A percentile compares a stretch with the other conserved stretches of the same genome.
These are phyloP conservation scores for Wolfiporia cocos DNA, from an alignment of 1,284 basidiomycete species.

Conservation along the genomic window DNA sequence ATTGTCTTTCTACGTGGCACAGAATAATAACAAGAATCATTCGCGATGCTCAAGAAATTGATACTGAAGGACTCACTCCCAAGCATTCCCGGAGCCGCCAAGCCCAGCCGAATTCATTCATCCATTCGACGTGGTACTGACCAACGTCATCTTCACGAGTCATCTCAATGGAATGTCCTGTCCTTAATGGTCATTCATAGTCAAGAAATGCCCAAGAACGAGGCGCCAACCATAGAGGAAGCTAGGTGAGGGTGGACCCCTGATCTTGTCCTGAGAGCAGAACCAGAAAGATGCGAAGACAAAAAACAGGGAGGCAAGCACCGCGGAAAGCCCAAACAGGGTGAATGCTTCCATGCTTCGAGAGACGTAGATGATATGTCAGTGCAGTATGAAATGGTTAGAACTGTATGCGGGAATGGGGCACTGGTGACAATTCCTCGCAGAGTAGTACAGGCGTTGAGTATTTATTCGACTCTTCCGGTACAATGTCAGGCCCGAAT, in stretches of 20 bases:
- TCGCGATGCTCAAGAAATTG: neutral
- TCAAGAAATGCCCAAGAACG: neutral
- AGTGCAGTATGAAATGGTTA: too few species aligned
- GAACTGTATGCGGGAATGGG: neutral
- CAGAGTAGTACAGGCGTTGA: too few species aligned
- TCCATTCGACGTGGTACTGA: conserved; percentile 23
- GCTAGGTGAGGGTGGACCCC: conserved; percentile 16
- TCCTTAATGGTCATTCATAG: neutral
- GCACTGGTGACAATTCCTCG: neutral
- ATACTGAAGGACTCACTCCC: conserved; percentile 13
- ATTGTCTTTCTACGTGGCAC: conserved; percentile 15
- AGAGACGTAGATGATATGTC: neutral
- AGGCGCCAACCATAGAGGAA: conserved; percentile 14
- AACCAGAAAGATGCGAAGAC: conserved; percentile 9
- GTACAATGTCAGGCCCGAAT: too few species aligned
- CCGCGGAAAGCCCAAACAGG: neutral
- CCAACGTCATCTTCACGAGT: conserved; percentile 25
- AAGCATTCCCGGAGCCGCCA: conserved; percentile 23
- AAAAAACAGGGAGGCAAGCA: neutral
- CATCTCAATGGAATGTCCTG: conserved; percentile 22
- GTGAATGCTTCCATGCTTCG: too few species aligned
- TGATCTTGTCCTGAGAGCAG: conserved; percentile 9
- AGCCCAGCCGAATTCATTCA: conserved; percentile 25
- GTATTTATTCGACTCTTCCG: too few species aligned
- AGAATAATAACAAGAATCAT: neutral